phyloP scores from a whole-genome alignment of 768 basidiomycete species.

The Botryobasidium botryosum region DNA sequence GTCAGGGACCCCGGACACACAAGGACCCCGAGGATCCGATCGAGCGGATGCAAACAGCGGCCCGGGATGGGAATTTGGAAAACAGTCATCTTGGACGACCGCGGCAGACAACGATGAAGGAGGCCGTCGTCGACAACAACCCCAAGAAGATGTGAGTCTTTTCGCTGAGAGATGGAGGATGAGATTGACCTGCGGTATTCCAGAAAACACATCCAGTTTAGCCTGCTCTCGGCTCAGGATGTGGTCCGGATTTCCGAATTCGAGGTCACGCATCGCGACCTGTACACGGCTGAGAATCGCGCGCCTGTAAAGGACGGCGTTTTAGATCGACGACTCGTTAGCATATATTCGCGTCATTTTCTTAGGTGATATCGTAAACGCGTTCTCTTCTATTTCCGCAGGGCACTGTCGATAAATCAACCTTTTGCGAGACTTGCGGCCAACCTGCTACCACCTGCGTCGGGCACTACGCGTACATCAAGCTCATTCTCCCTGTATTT shows the following conservation, averaged over 20 bases:
- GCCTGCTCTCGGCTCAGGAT: conserved; percentile 83
- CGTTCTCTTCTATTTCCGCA: conserved; percentile 18
- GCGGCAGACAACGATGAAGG: conserved; percentile 42
- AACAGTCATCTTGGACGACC: not conserved
- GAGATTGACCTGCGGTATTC: conserved; percentile 3
- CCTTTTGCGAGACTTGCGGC: conserved; percentile 90
- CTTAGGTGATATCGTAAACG: not conserved
- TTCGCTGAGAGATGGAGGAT: not conserved
- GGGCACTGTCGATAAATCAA: conserved; percentile 90
- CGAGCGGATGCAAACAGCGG: not conserved
- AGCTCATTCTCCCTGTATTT: conserved; percentile 89
- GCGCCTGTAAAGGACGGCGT: conserved; percentile 84
- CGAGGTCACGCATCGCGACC: conserved; percentile 81
- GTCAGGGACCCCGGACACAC: too few relatives aligned
- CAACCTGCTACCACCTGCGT: conserved; percentile 86
- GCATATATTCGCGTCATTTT: conserved; percentile 15
- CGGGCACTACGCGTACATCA: conserved; percentile 98
- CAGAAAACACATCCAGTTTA: conserved; percentile 94
- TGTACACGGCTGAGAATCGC: conserved; percentile 73
- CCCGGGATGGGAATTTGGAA: not conserved
- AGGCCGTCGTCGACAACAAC: conserved; percentile 57
- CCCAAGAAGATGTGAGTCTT: conserved; percentile 63
- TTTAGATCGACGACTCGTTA: conserved; percentile 74
- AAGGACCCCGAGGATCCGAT: too few relatives aligned
- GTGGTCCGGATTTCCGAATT: conserved; percentile 93